Evolutionary conservation across 2,329 filamentous ascomycete species (phyloP).

Genomic region (Aureobasidium sp.): DNA sequence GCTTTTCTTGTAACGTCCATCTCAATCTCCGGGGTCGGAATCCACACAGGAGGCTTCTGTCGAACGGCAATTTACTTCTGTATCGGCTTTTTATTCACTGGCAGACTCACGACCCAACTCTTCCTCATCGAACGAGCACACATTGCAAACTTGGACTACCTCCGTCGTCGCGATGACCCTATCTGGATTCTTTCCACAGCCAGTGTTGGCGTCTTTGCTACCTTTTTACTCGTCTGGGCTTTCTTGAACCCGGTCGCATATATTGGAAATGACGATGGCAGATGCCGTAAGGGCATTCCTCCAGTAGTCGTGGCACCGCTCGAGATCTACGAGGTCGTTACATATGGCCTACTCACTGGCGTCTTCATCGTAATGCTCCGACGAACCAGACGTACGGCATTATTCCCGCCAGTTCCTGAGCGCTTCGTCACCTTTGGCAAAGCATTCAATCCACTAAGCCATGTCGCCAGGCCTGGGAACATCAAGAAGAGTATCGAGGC

Average conservation of each 20-base stretch:
- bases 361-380: conserved; percentile 32
- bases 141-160: conserved; percentile 28
- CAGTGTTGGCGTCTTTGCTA: conserved; percentile 17
- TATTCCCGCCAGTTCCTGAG: not conserved
- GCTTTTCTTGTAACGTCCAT: conserved; percentile 28
- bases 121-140: conserved; percentile 37
- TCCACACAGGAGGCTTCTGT: conserved; percentile 23
- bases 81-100: conserved; percentile 30
- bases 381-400: conserved; percentile 13
- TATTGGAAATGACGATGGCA: conserved; percentile 25
- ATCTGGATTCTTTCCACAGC: conserved; percentile 29
- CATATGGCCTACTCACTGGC: conserved; percentile 33
- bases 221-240: conserved; percentile 18
- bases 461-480: not conserved
- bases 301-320: conserved; percentile 29
- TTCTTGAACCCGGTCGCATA: conserved; percentile 25
- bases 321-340: conserved; percentile 30
- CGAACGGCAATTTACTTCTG: conserved; percentile 31
- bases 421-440: conserved; percentile 4
- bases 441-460: not conserved
- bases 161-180: conserved; percentile 26
- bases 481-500: not conserved
- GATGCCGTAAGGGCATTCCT: conserved; percentile 34
- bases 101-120: conserved; percentile 31
- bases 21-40: conserved; percentile 26